These are phyloP conservation scores for Calonectria pseudoreteaudii DNA, from an alignment of 2,329 filamentous ascomycete genomes.

Conservation along the genomic window DNA sequence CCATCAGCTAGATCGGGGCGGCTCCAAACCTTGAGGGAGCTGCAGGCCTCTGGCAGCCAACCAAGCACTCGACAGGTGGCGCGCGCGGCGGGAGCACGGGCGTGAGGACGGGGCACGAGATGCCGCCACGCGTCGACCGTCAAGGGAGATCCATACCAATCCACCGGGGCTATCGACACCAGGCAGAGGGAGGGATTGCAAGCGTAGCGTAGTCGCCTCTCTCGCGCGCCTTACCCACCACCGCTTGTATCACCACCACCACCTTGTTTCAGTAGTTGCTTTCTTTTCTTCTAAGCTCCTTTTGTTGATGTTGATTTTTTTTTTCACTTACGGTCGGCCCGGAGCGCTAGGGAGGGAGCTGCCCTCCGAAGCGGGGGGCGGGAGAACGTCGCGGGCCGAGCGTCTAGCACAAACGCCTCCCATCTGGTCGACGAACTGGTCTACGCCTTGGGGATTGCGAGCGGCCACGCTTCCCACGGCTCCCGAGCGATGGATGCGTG, in stretches of 20 bases:
- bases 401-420: conserved; percentile 16
- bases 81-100: not conserved
- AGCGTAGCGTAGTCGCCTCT: conserved; percentile 1
- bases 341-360: not conserved
- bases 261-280: not conserved
- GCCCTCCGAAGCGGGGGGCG: conserved; percentile 7
- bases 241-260: not conserved
- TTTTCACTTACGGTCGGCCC: not conserved
- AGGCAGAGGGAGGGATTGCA: not conserved
- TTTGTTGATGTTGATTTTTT: not conserved
- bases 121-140: conserved; percentile 18
- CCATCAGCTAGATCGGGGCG: not conserved
- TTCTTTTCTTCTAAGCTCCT: not conserved
- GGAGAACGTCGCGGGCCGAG: conserved; percentile 25
- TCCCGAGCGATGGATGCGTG: not conserved
- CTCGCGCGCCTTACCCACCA: not conserved
- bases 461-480: not conserved
- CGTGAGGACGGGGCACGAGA: conserved; percentile 15
- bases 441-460: not conserved
- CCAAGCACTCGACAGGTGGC: conserved; percentile 4
- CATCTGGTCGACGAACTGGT: not conserved
- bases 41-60: not conserved
- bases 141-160: conserved; percentile 17
- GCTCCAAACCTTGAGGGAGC: not conserved
- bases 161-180: conserved; percentile 1